Base-by-base conservation (phyloP, 1,284 basidiomycete genomes). In the Cystobasidium slooffiae region DNA sequence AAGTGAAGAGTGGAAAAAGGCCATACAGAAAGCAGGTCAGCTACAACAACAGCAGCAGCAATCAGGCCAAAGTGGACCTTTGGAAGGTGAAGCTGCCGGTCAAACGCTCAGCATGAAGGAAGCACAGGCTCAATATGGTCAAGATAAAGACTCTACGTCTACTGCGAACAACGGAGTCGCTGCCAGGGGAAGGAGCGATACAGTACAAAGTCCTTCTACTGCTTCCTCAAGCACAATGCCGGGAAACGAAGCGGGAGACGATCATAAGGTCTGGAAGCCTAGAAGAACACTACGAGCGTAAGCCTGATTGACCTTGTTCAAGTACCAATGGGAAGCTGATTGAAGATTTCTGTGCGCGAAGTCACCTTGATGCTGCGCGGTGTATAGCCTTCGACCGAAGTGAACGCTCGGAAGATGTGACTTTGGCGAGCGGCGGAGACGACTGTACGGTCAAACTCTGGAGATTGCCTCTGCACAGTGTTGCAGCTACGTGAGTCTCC, bases 391-490 rank as follows among this genome's bases (percentile, higher is more conserved):
- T 79, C 74, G 74, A 70, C 56, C 0, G 76, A 74, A 18, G 56
- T 43, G 31, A 78, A 56, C 1, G 78, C 69, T 41, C 63, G 47
- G 7, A 76, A 74, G 24, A 80, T 77, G 84, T 93, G 63, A 89
- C 90, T 75, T 84, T 98, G 55, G 93, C 92, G 10, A 94, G 92
- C 53, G 96, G 91, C 49, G 92, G 93, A 51, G 95, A 97, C 82
- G 97, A 99, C 82, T 92, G 88, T 82, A 96, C 94, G 14, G 90
- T 99, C 78, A 99, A 98, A 84, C 88, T 97, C 76, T 99, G 96
- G 96, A 87, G 91, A 76, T 87, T 94, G 31, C 68, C 73, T 37
- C 63, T 72, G 14, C 66, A 65, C 8, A 74, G 37, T 39, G 16
- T 76, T 14, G 18, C 65, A 9, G 72, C 65, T 22, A 24, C 41